Conservation (phyloP, 768 basidiomycete genomes). For the Lactarius trivialis region DNA sequence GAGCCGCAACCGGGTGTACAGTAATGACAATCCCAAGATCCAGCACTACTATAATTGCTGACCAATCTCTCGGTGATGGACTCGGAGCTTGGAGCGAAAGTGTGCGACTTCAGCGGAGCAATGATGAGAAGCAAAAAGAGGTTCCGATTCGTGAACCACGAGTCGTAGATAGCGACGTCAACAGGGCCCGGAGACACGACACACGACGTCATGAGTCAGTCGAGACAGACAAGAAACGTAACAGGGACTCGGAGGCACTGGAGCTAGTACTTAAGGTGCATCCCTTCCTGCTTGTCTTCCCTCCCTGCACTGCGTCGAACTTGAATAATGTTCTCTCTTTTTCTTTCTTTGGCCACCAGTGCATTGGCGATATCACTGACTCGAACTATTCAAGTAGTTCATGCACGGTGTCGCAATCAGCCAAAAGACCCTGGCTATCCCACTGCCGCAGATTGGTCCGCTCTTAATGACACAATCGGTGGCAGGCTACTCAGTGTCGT, state of each 20-base stretch:
- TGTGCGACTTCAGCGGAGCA: no score
- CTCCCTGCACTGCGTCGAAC: neutral
- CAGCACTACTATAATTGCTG: no score
- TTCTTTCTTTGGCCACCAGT: neutral
- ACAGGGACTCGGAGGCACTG: neutral
- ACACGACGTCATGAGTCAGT: no score
- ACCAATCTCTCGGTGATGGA: no score
- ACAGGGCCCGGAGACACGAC: no score
- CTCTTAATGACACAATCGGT: constrained; percentile 12
- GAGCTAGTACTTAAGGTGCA: neutral
- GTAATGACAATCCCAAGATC: no score
- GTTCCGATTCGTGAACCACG: no score
- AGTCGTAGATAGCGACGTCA: no score
- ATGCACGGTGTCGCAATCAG: constrained; percentile 19
- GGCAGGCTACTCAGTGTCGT: constrained; percentile 15
- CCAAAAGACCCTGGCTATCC: constrained; percentile 21
- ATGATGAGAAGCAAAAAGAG: no score
- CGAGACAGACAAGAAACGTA: no score
- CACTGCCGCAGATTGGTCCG: constrained; percentile 7
- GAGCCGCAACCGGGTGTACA: no score
- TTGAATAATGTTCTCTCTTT: neutral
- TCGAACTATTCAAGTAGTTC: neutral
- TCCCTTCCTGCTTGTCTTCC: neutral
- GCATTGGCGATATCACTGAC: neutral
- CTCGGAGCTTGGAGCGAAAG: no score